Percentiles rank a stretch among this genome's conserved stretches.
phyloP scores from a whole-genome alignment of 805 yeast species.

The Saccharomyces jurei region DNA sequence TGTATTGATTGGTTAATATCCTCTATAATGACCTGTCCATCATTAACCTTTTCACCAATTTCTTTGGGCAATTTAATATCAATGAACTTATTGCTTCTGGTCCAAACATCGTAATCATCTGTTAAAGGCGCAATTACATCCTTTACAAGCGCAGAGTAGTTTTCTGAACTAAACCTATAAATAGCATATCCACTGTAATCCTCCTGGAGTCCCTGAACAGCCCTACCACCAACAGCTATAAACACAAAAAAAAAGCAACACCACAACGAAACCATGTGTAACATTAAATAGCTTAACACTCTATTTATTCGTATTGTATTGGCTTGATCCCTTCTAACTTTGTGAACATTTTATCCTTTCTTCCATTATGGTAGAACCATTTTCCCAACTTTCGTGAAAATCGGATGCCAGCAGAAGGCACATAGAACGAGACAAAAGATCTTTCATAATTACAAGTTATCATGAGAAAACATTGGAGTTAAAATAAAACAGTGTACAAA shows the following conservation, averaged over 20 bases:
- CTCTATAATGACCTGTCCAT: slow-evolving; percentile 36
- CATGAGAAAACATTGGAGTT: background rate
- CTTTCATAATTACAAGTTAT: background rate
- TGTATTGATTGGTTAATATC: slow-evolving; percentile 51
- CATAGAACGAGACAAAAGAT: background rate
- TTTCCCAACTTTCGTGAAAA: background rate
- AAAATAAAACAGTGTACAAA: background rate
- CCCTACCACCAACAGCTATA: background rate
- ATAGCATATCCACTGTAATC: slow-evolving; percentile 20
- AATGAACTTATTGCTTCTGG: slow-evolving; percentile 35
- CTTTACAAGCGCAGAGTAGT: slow-evolving; percentile 3
- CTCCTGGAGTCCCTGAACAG: background rate
- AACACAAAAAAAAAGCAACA: background rate
- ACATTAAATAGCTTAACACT: background rate
- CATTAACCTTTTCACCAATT: slow-evolving; percentile 8
- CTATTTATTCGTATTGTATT: background rate
- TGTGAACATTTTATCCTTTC: background rate
- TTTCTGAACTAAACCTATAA: slow-evolving; percentile 14
- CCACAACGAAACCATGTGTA: background rate
- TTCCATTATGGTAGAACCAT: background rate
- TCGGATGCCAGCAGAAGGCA: background rate
- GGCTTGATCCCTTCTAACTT: background rate
- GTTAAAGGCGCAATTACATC: slow-evolving; percentile 11
- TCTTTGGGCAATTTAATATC: slow-evolving; percentile 35
- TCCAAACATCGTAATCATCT: slow-evolving; percentile 41